A percentile compares a stretch with the other conserved stretches of the same genome.
These are phyloP conservation scores for Scheffersomyces stipitis DNA, from an alignment of 805 yeast genomes.

Conservation along the genomic window DNA sequence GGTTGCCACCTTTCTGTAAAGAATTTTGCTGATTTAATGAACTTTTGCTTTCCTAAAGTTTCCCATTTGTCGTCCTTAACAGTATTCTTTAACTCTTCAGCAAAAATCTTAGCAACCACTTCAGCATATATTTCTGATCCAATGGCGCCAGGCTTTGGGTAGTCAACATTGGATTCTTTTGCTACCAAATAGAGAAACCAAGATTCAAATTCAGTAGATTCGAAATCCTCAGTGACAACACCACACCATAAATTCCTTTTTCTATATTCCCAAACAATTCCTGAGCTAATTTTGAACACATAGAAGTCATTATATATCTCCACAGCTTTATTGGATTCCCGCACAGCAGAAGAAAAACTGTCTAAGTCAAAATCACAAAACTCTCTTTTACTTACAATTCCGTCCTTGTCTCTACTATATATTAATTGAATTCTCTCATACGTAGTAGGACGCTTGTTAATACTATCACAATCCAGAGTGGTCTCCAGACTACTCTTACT, in stretches of 20 bases:
- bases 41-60: slow-evolving; percentile 42
- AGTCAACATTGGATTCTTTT: slow-evolving; percentile 17
- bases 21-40: slow-evolving; percentile 42
- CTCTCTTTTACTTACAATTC: slow-evolving; percentile 12
- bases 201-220: slow-evolving; percentile 22
- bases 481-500: background rate
- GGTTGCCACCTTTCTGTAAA: slow-evolving; percentile 49
- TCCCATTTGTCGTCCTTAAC: slow-evolving; percentile 51
- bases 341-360: background rate
- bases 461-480: background rate
- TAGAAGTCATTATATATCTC: no score
- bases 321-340: no score
- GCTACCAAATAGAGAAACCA: slow-evolving; percentile 34
- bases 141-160: slow-evolving; percentile 5
- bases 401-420: slow-evolving; percentile 21
- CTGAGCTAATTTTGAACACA: background rate
- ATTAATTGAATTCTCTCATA: slow-evolving; percentile 27
- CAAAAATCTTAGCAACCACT: slow-evolving; percentile 44
- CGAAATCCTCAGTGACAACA: slow-evolving; percentile 25
- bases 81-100: slow-evolving; percentile 46
- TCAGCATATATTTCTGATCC: slow-evolving; percentile 10
- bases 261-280: slow-evolving; percentile 19
- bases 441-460: slow-evolving; percentile 11
- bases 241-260: slow-evolving; percentile 23
- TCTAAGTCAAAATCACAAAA: slow-evolving; percentile 1